Evolutionary conservation across 345 rosid genomes (phyloP).

Genomic region (Anacardium occidentale): DNA sequence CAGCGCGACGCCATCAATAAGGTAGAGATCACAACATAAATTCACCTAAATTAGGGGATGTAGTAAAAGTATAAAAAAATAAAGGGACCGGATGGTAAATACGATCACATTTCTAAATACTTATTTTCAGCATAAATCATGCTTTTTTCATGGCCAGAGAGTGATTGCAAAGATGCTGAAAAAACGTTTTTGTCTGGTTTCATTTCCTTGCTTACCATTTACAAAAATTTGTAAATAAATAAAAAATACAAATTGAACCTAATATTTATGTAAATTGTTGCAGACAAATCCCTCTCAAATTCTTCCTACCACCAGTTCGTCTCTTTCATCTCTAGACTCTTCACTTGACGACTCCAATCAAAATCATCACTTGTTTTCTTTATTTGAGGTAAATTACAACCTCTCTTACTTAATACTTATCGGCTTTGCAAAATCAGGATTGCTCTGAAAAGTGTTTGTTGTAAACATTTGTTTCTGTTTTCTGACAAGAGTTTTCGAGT

Average conservation of each 20-base stretch:
- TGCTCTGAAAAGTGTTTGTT: background rate
- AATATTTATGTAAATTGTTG: conserved; percentile 19
- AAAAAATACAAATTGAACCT: background rate
- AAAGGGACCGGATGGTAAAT: background rate
- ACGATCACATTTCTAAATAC: background rate
- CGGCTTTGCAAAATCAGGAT: background rate
- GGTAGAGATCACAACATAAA: no score
- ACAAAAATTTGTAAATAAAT: background rate
- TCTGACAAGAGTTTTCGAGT: background rate
- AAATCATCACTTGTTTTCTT: background rate
- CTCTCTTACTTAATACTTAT: background rate
- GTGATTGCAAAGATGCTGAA: background rate
- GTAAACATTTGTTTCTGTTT: background rate
- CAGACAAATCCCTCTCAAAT: conserved; percentile 33
- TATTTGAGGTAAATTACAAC: background rate
- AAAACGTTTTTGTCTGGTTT: conserved; percentile 15
- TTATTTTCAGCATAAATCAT: background rate
- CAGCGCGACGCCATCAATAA: no score
- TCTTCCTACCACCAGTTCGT: conserved; percentile 41
- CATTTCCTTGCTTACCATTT: background rate
- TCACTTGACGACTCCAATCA: background rate
- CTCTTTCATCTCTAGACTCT: conserved; percentile 17
- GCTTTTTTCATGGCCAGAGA: background rate
- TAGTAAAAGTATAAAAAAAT: background rate
- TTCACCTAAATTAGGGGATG: background rate